phyloP scores from a whole-genome alignment of 2,329 filamentous ascomycete species.

The Coniochaeta hoffmannii region DNA sequence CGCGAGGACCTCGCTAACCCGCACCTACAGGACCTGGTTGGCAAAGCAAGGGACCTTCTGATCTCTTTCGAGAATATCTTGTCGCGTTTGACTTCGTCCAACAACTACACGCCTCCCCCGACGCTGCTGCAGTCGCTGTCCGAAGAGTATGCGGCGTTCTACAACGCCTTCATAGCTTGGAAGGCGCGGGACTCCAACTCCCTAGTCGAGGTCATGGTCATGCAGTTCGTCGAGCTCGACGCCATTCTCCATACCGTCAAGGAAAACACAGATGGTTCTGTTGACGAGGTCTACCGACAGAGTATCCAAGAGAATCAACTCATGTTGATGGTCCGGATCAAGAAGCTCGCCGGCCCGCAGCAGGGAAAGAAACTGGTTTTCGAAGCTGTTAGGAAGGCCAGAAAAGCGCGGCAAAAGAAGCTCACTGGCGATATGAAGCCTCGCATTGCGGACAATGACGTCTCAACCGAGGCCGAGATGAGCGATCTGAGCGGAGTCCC shows the following conservation, averaged over 20 bases:
- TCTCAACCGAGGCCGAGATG: slow-evolving; percentile 25
- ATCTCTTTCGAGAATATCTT: slow-evolving; percentile 72
- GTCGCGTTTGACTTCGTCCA: slow-evolving; percentile 55
- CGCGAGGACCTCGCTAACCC: slow-evolving; percentile 52
- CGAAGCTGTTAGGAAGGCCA: slow-evolving; percentile 65
- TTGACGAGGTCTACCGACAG: slow-evolving; percentile 68
- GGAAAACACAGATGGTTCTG: slow-evolving; percentile 64
- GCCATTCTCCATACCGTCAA: slow-evolving; percentile 80
- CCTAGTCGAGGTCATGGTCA: slow-evolving; percentile 76
- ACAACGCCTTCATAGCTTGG: slow-evolving; percentile 76
- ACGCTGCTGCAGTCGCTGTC: slow-evolving; percentile 55
- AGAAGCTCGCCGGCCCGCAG: slow-evolving; percentile 65
- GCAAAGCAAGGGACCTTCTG: slow-evolving; percentile 69
- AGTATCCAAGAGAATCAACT: slow-evolving; percentile 77
- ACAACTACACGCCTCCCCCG: slow-evolving; percentile 59
- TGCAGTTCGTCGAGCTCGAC: slow-evolving; percentile 78
- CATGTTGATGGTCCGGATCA: slow-evolving; percentile 71
- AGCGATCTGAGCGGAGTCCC: slow-evolving; percentile 28
- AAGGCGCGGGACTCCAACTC: slow-evolving; percentile 73
- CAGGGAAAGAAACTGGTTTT: slow-evolving; percentile 66
- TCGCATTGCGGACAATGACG: slow-evolving; percentile 47
- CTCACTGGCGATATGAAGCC: slow-evolving; percentile 64
- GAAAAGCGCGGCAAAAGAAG: slow-evolving; percentile 56
- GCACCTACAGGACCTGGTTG: slow-evolving; percentile 63
- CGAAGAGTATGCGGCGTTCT: slow-evolving; percentile 65